Evolutionary conservation across 1,284 basidiomycete genomes (phyloP).

Genomic region (Naganishia sp.): DNA sequence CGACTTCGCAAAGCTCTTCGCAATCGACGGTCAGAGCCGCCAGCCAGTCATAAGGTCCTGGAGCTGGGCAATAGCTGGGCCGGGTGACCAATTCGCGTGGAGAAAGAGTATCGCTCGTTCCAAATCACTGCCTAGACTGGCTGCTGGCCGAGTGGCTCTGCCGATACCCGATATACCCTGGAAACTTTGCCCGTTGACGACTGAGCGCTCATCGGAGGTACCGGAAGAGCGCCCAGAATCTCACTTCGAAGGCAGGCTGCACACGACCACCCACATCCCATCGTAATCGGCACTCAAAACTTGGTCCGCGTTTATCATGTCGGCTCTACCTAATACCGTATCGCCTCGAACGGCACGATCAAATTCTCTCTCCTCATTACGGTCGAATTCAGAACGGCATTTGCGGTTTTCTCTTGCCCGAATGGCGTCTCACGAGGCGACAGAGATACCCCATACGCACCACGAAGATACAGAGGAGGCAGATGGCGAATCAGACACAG

Average conservation of each 20-base stretch:
- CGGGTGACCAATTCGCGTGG: too few species aligned
- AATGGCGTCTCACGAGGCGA: constrained; percentile 33
- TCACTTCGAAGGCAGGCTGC: too few species aligned
- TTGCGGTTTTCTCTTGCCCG: constrained; percentile 30
- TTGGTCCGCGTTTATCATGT: not conserved
- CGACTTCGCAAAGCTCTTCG: not conserved
- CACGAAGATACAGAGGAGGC: constrained; percentile 22
- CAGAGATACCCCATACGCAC: constrained; percentile 13
- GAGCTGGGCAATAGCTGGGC: too few species aligned
- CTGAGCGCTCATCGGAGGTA: too few species aligned
- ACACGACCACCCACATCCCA: too few species aligned
- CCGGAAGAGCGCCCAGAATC: too few species aligned
- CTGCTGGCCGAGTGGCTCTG: too few species aligned
- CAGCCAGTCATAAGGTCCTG: not conserved
- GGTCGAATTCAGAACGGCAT: constrained; percentile 19
- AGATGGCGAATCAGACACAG: not conserved
- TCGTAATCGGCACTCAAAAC: too few species aligned
- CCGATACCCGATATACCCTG: too few species aligned
- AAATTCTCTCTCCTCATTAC: constrained; percentile 19
- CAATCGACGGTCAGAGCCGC: constrained; percentile 3
- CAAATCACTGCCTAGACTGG: too few species aligned
- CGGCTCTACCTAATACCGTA: not conserved
- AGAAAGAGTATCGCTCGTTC: too few species aligned
- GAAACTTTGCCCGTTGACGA: too few species aligned
- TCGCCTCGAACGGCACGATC: constrained; percentile 4